Percentiles rank a stretch among this genome's conserved stretches.
These are phyloP conservation scores for Heliamphora ciliata DNA, from an alignment of 179 eudicot species.

Conservation along the genomic window DNA sequence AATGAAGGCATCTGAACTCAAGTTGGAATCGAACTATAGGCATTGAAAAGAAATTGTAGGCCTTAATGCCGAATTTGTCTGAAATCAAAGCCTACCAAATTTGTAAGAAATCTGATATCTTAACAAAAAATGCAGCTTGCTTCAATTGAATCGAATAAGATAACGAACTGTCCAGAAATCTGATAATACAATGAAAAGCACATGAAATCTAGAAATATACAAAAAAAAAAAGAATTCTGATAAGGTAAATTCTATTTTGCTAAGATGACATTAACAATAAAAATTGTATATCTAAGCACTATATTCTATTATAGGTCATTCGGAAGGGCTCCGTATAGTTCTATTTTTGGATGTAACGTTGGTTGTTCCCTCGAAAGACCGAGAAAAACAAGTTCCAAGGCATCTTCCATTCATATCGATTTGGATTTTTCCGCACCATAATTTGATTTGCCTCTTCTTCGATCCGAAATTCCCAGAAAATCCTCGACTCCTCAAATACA, in stretches of 20 bases:
- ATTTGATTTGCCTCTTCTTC: too few relatives aligned
- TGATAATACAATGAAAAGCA: background rate
- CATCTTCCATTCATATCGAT: too few relatives aligned
- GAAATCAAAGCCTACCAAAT: background rate
- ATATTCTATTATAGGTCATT: too few relatives aligned
- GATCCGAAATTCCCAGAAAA: too few relatives aligned
- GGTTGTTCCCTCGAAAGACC: too few relatives aligned
- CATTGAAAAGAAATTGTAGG: background rate
- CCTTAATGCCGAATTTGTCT: too few relatives aligned
- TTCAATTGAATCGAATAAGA: background rate
- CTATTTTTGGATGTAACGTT: too few relatives aligned
- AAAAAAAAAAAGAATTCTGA: background rate
- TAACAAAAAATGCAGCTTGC: background rate
- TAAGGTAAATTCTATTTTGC: background rate
- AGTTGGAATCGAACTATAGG: background rate
- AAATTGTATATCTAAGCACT: background rate
- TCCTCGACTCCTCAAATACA: too few relatives aligned
- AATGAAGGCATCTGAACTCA: background rate
- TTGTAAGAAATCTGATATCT: too few relatives aligned
- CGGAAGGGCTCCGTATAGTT: too few relatives aligned
- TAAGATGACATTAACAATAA: background rate
- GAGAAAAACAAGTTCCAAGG: too few relatives aligned
- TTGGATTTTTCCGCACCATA: too few relatives aligned
- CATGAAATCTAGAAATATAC: background rate
- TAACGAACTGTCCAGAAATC: background rate